phyloP scores from a whole-genome alignment of 1,284 basidiomycete genomes.

The Cutaneotrichosporon sp. region DNA sequence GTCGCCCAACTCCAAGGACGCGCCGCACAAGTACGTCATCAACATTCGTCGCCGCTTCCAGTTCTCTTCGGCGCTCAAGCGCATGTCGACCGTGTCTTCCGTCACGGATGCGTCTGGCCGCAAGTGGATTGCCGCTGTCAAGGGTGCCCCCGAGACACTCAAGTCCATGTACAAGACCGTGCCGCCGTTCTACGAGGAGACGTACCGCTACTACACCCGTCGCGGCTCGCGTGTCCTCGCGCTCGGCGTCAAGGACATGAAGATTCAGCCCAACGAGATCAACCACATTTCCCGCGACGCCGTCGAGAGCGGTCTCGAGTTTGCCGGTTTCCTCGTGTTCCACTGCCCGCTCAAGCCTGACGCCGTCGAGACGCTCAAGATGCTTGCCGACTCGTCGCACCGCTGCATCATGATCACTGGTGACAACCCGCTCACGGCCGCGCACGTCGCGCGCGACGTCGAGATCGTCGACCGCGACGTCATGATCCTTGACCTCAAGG shows the following conservation, averaged over 20 bases:
- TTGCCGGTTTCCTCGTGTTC: slow-evolving; percentile 92
- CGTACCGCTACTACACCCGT: slow-evolving; percentile 87
- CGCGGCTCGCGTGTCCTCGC: slow-evolving; percentile 87
- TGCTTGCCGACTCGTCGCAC: slow-evolving; percentile 90
- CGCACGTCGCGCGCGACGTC: slow-evolving; percentile 87
- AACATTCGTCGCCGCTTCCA: slow-evolving; percentile 84
- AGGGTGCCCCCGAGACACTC: slow-evolving; percentile 92
- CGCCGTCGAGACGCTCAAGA: slow-evolving; percentile 78
- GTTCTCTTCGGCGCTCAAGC: slow-evolving; percentile 89
- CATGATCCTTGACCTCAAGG: slow-evolving; percentile 80
- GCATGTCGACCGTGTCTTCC: slow-evolving; percentile 87
- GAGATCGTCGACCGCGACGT: slow-evolving; percentile 92
- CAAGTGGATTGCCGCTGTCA: slow-evolving; percentile 60
- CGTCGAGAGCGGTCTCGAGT: slow-evolving; percentile 69
- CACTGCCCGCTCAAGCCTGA: slow-evolving; percentile 93
- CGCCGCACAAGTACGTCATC: slow-evolving; percentile 60
- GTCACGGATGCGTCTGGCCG: slow-evolving; percentile 48
- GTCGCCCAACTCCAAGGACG: slow-evolving; percentile 55
- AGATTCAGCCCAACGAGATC: slow-evolving; percentile 66
- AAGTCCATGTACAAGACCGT: slow-evolving; percentile 71
- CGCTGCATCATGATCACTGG: slow-evolving; percentile 98
- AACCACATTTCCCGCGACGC: slow-evolving; percentile 72
- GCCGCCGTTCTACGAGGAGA: slow-evolving; percentile 78
- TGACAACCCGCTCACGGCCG: slow-evolving; percentile 90
- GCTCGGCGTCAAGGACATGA: slow-evolving; percentile 76